Base-by-base conservation (phyloP, 2,329 filamentous ascomycete species). In the Ustulina deusta region DNA sequence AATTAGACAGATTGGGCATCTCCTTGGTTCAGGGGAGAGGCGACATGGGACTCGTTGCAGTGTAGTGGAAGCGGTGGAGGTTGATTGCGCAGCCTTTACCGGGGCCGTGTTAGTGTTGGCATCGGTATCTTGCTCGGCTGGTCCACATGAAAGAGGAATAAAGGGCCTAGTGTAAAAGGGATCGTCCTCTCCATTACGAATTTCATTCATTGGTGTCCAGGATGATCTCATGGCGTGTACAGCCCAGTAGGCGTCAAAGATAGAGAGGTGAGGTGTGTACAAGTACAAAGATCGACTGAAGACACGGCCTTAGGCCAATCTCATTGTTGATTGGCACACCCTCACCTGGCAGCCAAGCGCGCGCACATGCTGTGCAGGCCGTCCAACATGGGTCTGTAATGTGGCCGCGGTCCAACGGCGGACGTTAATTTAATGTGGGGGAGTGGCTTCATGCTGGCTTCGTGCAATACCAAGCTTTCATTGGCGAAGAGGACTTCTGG, bases 1-100 rank as follows among this genome's bases (percentile, higher is more conserved):
- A 77, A 78, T 78, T 78, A 74, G 66, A 72, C 62, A 67, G 69
- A 73, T 69, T 66, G 69, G 70, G 71, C 63, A 64, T 52, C 55
- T 68, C 70, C 70, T 57, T 46, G 48, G 38, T 42, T 63, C 68
- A 68, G 68, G 62, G 68, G 65, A 56, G 61, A 51, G 17, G 62
- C 46, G 55, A 51, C 52, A 61, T 38, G 40, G 48, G 42, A 36
- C 51, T 48, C 22, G 20, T 22, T 22, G 10, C 15, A 22, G 32
- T 49, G 3, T n/a, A 9, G 15, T 54, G 56, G 56, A 56, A 62
- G 66, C 65, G 65, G 66, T 71, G 63, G 69, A 65, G 63, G 69
- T 64, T 64, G 61, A 40, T 55, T 66, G 59, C 57, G 49, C 38
- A 57, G 42, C 60, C 27, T 51, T 62, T 55, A 42, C 51, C 56